Percentiles rank a stretch among this genome's conserved stretches.
phyloP scores from a whole-genome alignment of 2,329 filamentous ascomycete species.

The Dactylellina haptotyla region DNA sequence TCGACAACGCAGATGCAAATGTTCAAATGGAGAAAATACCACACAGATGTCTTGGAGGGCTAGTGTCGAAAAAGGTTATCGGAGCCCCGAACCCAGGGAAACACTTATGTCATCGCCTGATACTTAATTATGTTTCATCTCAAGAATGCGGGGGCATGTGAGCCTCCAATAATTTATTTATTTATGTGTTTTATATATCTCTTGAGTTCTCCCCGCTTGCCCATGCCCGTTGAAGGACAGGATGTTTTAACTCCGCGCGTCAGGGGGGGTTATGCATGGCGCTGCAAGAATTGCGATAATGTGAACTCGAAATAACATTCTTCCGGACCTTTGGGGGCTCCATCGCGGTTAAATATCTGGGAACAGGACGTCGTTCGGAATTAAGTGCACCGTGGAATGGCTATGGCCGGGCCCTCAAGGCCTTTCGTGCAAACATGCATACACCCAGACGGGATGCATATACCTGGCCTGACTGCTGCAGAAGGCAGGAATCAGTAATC shows the following conservation, averaged over 20 bases:
- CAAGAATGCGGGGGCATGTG: too few relatives aligned
- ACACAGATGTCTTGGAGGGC: constrained; percentile 4
- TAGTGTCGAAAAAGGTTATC: constrained; percentile 21
- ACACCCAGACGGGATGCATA: constrained; percentile 9
- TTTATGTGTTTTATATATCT: too few relatives aligned
- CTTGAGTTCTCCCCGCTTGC: too few relatives aligned
- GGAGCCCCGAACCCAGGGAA: not conserved
- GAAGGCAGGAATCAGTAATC: not conserved
- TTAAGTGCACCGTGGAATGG: too few relatives aligned
- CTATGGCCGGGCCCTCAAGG: too few relatives aligned
- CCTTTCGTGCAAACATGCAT: too few relatives aligned
- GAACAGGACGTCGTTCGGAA: too few relatives aligned
- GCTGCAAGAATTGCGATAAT: not conserved
- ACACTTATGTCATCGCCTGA: constrained; percentile 3
- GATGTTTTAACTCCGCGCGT: constrained; percentile 1
- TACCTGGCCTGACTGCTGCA: constrained; percentile 1
- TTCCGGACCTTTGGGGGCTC: not conserved
- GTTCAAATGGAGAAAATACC: constrained; percentile 28
- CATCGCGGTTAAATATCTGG: too few relatives aligned
- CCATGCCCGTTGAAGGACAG: constrained; percentile 18
- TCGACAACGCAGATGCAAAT: constrained; percentile 22
- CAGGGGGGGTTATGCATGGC: constrained; percentile 6
- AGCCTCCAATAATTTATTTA: too few relatives aligned
- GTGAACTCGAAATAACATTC: not conserved
- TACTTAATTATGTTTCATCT: too few relatives aligned